A percentile compares a stretch with the other conserved stretches of the same genome.
These are phyloP conservation scores for Boechera retrofracta DNA, from an alignment of 345 rosid species.

Conservation along the genomic window DNA sequence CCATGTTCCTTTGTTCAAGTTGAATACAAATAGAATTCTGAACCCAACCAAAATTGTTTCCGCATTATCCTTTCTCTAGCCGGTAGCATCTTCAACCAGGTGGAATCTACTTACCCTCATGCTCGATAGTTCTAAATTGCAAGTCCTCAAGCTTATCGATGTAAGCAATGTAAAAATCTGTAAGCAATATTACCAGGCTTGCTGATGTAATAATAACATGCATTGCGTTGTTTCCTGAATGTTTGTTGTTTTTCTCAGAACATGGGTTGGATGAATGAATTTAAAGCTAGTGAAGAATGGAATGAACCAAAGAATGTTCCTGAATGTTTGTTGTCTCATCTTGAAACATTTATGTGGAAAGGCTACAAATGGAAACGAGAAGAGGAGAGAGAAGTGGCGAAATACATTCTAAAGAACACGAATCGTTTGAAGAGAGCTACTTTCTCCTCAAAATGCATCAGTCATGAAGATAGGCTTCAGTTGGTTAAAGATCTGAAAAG, in stretches of 20 bases:
- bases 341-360: no score
- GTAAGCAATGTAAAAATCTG: neutral
- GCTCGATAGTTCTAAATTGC: neutral
- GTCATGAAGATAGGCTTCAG: neutral
- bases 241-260: neutral
- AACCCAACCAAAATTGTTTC: no score
- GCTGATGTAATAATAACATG: no score
- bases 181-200: neutral
- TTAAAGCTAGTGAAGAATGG: neutral
- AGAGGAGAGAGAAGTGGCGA: no score
- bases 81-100: neutral
- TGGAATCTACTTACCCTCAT: neutral
- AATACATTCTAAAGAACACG: neutral
- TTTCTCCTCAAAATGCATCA: neutral
- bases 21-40: no score
- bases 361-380: no score
- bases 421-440: neutral
- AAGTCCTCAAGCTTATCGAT: constrained; percentile 10
- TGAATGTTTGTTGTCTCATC: no score
- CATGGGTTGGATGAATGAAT: neutral
- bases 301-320: neutral
- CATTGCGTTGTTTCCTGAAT: no score
- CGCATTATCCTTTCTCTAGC: no score
- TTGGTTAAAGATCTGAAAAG: neutral
- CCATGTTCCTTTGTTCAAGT: no score